Base-by-base conservation (phyloP, 768 basidiomycete species). In the Coprinellus micaceus region DNA sequence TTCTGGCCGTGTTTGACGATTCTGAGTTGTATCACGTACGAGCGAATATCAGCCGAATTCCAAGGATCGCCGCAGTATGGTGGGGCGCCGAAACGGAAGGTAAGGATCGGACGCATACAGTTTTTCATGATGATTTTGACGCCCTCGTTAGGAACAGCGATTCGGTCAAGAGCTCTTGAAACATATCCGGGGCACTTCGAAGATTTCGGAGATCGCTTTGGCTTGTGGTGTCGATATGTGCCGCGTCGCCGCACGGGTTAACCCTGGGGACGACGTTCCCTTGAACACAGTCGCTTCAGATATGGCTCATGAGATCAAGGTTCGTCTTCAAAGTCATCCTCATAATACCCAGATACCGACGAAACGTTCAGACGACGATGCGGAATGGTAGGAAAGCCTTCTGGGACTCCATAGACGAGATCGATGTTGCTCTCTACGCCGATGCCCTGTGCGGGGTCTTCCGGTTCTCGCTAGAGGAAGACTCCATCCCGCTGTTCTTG, bases 1-100 rank as follows among this genome's bases (percentile, higher is more conserved):
- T 72, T 91, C 43, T 94, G 92, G 89, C 94, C 94, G 0, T 83
- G 87, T 0, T 77, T 96, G 58, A 82, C 88, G 0, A 81, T 87
- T 30, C 76, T 96, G 11, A 76, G 89, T 33, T 84, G 86, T 53
- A 78, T 88, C 48, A 88, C 86, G 44, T 83, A 89, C 0, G 94
- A 96, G 51, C 79, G 88, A 17, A 71, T 93, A 47, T 71, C 78
- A 40, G 69, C 77, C 10, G 86, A 88, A 57, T 81, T 83, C 55
- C 79, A 82, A 61, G 46, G 70, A 48, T 56, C 65, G 61, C 55
- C 63, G 63, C 66, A 66, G 15, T 17, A 43, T 17, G 19, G 40
- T 44, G 66, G 70, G 47, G 30, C 61, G 19, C 61, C 72, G 12
- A 77, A 76, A 52, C 63, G 76, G 62, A 80, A 77, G 70, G 78